A percentile compares a stretch with the other conserved stretches of the same genome.
These are phyloP conservation scores for Xylaria venustula DNA, from an alignment of 495 filamentous ascomycete species.

Conservation along the genomic window DNA sequence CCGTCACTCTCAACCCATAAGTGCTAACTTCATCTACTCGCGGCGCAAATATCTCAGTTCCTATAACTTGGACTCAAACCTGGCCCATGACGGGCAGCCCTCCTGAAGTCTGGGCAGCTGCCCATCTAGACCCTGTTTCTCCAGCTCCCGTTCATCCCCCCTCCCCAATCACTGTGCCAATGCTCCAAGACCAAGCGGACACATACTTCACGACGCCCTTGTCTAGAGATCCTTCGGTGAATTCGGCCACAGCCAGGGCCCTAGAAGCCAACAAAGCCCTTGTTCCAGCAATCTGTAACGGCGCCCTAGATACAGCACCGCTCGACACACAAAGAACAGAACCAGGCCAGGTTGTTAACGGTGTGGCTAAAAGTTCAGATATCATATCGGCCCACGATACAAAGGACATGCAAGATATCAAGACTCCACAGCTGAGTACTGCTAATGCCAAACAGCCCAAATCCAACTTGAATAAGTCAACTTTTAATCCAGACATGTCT, in stretches of 20 bases:
- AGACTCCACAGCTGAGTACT: slow-evolving; percentile 24
- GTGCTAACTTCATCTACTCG: too few relatives aligned
- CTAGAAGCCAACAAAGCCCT: not conserved
- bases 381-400: slow-evolving; percentile 11
- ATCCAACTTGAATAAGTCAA: slow-evolving; percentile 39
- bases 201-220: slow-evolving; percentile 16
- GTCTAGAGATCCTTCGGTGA: not conserved
- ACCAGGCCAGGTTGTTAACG: slow-evolving; percentile 21
- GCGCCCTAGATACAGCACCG: not conserved
- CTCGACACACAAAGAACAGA: not conserved
- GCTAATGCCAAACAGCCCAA: slow-evolving; percentile 40
- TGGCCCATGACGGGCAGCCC: slow-evolving; percentile 35
- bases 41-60: too few relatives aligned
- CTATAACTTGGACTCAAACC: too few relatives aligned
- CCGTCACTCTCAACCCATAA: too few relatives aligned
- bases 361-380: slow-evolving; percentile 19
- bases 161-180: slow-evolving; percentile 35
- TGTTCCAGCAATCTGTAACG: not conserved
- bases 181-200: slow-evolving; percentile 38
- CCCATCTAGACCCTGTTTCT: slow-evolving; percentile 35
- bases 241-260: not conserved
- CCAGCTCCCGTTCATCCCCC: slow-evolving; percentile 31
- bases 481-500: slow-evolving; percentile 36
- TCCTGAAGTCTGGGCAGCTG: slow-evolving; percentile 35
- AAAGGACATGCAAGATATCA: slow-evolving; percentile 20